A percentile compares a stretch with the other conserved stretches of the same genome.
Conservation (phyloP, 75 land plant species). For the Ceratopteris richardii region DNA sequence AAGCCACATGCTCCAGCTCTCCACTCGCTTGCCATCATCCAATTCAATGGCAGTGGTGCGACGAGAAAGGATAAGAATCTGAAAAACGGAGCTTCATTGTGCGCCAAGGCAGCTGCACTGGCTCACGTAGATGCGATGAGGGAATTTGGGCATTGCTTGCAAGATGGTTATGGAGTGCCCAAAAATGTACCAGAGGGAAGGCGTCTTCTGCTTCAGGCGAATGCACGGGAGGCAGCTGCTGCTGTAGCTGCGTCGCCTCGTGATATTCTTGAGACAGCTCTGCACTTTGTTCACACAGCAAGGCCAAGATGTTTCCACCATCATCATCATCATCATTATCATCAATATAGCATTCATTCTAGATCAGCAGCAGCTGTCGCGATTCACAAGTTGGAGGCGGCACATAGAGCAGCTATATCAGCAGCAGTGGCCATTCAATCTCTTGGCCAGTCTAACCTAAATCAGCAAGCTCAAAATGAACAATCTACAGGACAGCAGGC, state of each 20-base stretch:
- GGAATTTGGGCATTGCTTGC: conserved; percentile 86
- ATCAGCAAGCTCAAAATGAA: no score
- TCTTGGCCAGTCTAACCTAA: neutral
- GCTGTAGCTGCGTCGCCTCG: conserved; percentile 10
- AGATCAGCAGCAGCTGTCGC: neutral
- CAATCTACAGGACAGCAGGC: no score
- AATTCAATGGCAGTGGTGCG: conserved; percentile 94
- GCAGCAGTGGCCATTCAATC: neutral
- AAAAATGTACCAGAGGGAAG: conserved; percentile 42
- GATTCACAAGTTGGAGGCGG: neutral
- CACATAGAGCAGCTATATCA: neutral
- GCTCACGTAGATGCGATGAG: conserved; percentile 84
- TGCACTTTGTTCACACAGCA: neutral
- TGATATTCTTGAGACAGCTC: conserved; percentile 14
- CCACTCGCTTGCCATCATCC: conserved; percentile 74
- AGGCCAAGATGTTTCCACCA: conserved; percentile 9
- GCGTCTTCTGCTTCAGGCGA: conserved; percentile 54
- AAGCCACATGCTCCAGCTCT: conserved; percentile 70
- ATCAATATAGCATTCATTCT: neutral
- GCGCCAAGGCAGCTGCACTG: conserved; percentile 65
- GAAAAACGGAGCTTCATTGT: conserved; percentile 76
- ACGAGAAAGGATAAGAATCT: conserved; percentile 78
- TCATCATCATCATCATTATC: neutral
- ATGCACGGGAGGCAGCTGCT: conserved; percentile 47
- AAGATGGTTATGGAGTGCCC: conserved; percentile 67